Base-by-base conservation (phyloP, 2,329 filamentous ascomycete species). In the Alternaria brassicicola region DNA sequence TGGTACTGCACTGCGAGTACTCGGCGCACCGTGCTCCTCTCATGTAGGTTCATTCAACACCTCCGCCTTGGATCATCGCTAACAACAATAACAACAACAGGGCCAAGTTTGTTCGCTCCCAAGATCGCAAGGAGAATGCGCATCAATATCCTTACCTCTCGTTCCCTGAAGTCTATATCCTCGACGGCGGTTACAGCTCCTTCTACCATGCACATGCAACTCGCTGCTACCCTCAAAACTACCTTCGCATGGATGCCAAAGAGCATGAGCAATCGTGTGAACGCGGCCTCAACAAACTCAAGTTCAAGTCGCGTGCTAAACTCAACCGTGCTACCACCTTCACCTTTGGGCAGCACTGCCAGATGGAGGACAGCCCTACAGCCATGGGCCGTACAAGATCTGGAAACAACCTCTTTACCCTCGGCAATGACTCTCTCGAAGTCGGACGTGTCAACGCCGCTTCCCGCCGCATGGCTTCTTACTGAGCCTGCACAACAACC, bases 1-100 rank as follows among this genome's bases (percentile, higher is more conserved):
- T 99, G 62, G 88, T 99, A 66, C 92, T 99, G 70, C 95, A 99
- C 81, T 99, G 95, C 85, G 95, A 99, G 80, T 99, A 98, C 80
- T 98, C 95, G 31, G 94, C 92, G 36, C 94, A 98, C 77, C 91
- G 95, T 62, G 95, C 95, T 43, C 95, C 95, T 45, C 89, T 97
- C 63, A 98, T 98, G 90, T 84, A 78, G 75, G 81, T 70, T 41
- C 6, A 7, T 25, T 25, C 28, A 8, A 35, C 12, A 9, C 9
- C 7, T 21, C 6, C 13, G 17, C 1, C 25, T 19, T 7, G 26
- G 21, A 28, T 30, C 45, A 17, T 43, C 28, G 31, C 69, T 76
- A 59, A 77, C 52, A 49, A 25, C 42, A 59, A 77, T 52, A 49
- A 25, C 42, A 6, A 3, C 42, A 6, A 3, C 17, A 84, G 82